phyloP scores from a whole-genome alignment of 108 stramenopile species.

The Cyclotella distinguenda region DNA sequence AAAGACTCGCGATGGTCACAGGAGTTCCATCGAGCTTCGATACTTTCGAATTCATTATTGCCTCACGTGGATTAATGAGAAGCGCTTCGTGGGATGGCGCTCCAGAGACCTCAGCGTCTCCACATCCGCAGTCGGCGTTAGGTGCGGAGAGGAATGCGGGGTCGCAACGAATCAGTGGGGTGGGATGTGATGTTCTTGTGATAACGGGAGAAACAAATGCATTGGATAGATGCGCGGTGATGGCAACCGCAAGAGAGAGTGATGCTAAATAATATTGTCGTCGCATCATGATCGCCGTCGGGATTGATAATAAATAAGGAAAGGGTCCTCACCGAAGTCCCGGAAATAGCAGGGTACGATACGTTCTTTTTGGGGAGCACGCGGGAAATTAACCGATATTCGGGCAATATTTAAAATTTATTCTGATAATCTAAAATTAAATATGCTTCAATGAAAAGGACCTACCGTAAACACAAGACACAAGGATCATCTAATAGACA shows the following conservation, averaged over 20 bases:
- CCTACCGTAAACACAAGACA: no score
- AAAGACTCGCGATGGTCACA: constrained; percentile 18
- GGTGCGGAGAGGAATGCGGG: neutral
- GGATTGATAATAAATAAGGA: no score
- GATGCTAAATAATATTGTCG: no score
- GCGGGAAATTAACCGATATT: no score
- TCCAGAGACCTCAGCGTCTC: constrained; percentile 24
- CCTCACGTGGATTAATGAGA: constrained; percentile 43
- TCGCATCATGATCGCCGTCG: no score
- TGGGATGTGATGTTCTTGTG: neutral
- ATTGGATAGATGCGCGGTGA: neutral
- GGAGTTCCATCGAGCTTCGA: constrained; percentile 46
- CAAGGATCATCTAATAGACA: no score
- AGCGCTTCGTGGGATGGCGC: constrained; percentile 47
- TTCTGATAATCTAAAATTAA: no score
- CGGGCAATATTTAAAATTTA: no score
- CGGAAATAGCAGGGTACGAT: no score
- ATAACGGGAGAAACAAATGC: neutral
- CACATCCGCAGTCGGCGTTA: constrained; percentile 17
- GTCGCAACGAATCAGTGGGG: neutral
- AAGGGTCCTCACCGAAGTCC: no score
- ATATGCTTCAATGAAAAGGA: no score
- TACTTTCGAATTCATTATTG: constrained; percentile 37
- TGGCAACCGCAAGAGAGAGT: neutral
- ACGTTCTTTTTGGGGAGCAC: no score